phyloP scores from a whole-genome alignment of 768 basidiomycete genomes.

The Auriscalpium vulgare region DNA sequence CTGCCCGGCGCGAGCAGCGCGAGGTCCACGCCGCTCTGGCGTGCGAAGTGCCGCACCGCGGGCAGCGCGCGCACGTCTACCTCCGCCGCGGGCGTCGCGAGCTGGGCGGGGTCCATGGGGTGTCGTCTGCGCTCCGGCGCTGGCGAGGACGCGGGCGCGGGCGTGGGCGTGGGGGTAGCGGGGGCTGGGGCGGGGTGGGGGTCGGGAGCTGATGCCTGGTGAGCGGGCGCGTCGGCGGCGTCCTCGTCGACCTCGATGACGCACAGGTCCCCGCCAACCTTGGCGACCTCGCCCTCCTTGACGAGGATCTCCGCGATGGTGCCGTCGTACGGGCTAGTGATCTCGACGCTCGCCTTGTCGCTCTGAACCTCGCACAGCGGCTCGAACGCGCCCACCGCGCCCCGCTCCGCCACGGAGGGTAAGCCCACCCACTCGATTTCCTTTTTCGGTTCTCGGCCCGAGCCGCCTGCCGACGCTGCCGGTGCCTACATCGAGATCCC shows the following conservation, averaged over 20 bases:
- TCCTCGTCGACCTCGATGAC: constrained; percentile 76
- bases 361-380: constrained; percentile 79
- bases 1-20: constrained; percentile 51
- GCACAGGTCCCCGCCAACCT: constrained; percentile 74
- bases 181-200: constrained; percentile 1
- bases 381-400: constrained; percentile 56
- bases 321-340: constrained; percentile 81
- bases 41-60: constrained; percentile 71
- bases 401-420: too few relatives aligned
- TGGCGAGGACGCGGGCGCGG: too few relatives aligned
- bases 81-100: constrained; percentile 18
- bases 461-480: too few relatives aligned
- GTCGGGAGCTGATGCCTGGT: too few relatives aligned
- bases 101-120: constrained; percentile 49
- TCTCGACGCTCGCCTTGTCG: constrained; percentile 88
- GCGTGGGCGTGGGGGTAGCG: too few relatives aligned
- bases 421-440: too few relatives aligned
- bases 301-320: constrained; percentile 65
- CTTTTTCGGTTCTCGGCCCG: too few relatives aligned
- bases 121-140: constrained; percentile 41
- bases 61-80: constrained; percentile 62
- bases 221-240: constrained; percentile 8
- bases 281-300: constrained; percentile 74
- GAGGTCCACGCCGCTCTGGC: constrained; percentile 56
- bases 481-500: too few relatives aligned